Conservation (phyloP, 2,329 filamentous ascomycete species). For the Aspergillus niger region DNA sequence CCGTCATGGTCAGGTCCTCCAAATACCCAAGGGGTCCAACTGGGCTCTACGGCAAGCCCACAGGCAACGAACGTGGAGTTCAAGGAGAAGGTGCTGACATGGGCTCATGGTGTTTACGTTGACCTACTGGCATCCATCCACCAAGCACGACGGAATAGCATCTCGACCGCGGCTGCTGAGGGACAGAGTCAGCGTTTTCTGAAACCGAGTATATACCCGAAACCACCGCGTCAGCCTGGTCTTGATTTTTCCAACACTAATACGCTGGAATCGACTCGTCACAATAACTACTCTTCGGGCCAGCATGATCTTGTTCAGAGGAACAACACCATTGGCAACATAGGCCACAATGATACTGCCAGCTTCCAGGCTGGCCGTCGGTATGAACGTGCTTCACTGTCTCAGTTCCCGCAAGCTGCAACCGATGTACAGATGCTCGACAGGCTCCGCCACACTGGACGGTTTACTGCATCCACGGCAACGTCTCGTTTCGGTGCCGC, state of each 20-base stretch:
- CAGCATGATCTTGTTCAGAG: constrained; percentile 37
- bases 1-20: constrained; percentile 30
- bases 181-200: constrained; percentile 46
- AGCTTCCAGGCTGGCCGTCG: constrained; percentile 19
- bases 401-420: constrained; percentile 29
- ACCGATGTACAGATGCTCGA: constrained; percentile 33
- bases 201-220: constrained; percentile 63
- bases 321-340: constrained; percentile 13
- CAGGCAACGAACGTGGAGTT: constrained; percentile 54
- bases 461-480: constrained; percentile 29
- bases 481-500: constrained; percentile 37
- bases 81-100: constrained; percentile 67
- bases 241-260: constrained; percentile 49
- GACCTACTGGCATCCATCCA: constrained; percentile 69
- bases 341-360: constrained; percentile 21
- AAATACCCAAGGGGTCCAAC: constrained; percentile 26
- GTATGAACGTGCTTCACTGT: constrained; percentile 28
- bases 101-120: constrained; percentile 72
- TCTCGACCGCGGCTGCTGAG: constrained; percentile 51
- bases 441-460: constrained; percentile 35
- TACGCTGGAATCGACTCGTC: constrained; percentile 28
- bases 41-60: constrained; percentile 24
- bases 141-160: constrained; percentile 48
- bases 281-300: constrained; percentile 41
- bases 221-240: constrained; percentile 60